Base-by-base conservation (phyloP, 2,329 filamentous ascomycete species). In the Macroventuria anomochaeta region DNA sequence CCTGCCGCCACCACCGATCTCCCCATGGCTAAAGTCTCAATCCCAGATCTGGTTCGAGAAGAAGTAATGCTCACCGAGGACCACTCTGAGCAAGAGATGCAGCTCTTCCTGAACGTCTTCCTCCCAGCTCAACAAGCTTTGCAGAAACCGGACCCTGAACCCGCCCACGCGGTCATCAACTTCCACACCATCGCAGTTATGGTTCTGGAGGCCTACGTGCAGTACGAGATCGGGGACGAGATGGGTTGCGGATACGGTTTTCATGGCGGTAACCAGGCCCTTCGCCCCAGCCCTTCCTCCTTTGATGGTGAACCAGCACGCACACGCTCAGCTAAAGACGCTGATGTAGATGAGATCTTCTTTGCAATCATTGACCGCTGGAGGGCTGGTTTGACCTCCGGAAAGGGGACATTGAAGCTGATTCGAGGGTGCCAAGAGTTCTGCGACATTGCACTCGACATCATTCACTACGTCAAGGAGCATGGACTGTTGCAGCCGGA, bases 21-120 rank as follows among this genome's bases (percentile, higher is more conserved):
- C 1, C 58, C 60, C 12, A 38, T 31, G 43, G 57, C 76, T 60
- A 61, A 72, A 63, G 42, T 76, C 42, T 69, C 77, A 57, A 44
- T 75, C 61, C 66, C 76, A 59, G 58, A 74, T 61, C 49, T 79
- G 61, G 31, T 75, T 47, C 55, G 70, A 61, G 64, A 74, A 67
- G 54, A 60, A n/a, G 31, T 74, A 3, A 32, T 64, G 3, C 63
- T 74, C 1, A 62, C 61, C 0, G 52, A 58, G 7, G 70, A 73
- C 39, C 64, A 71, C 33, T 21, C 52, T 0, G 41, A 47, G 0
- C 58, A 69, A 36, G 69, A 73, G 53, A 53, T 61, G 18, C 57
- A 65, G 18, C 60, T 74, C 7, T 50, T 74, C 12, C 17, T 61
- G n/a, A 15, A 63, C 21, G 26, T 73, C 11, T 74, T 74, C 59